phyloP scores from a whole-genome alignment of 2,329 filamentous ascomycete genomes.

The Aphanoascus verrucosus region DNA sequence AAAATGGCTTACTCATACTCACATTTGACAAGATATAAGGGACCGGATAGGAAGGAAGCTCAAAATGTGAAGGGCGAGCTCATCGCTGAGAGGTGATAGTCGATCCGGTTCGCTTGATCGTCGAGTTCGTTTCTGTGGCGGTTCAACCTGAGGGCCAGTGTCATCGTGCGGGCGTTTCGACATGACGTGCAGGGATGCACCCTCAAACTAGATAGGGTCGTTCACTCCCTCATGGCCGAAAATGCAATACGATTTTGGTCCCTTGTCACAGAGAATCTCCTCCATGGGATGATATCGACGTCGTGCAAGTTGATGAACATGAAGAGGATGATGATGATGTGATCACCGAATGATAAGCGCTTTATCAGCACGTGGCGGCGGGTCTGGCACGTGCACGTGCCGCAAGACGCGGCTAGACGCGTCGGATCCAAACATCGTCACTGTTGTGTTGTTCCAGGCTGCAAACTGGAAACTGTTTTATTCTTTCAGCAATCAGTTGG shows the following conservation, averaged over 20 bases:
- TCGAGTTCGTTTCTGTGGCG: slow-evolving; percentile 13
- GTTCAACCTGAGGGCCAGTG: slow-evolving; percentile 2
- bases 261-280: neutral
- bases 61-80: slow-evolving; percentile 75
- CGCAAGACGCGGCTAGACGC: neutral
- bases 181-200: slow-evolving; percentile 7
- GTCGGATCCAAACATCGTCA: neutral
- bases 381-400: slow-evolving; percentile 5
- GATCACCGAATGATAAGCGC: slow-evolving; percentile 1
- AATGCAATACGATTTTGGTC: neutral
- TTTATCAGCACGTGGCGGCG: slow-evolving; percentile 2
- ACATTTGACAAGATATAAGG: slow-evolving; percentile 56
- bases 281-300: neutral
- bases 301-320: neutral
- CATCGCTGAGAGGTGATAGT: slow-evolving; percentile 68
- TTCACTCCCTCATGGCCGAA: neutral
- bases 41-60: slow-evolving; percentile 60
- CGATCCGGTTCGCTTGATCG: slow-evolving; percentile 39
- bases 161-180: slow-evolving; percentile 13
- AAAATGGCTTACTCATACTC: slow-evolving; percentile 13
- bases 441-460: neutral
- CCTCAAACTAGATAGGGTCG: neutral
- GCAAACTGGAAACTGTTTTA: neutral
- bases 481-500: neutral
- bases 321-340: neutral